Percentiles rank a stretch among this genome's conserved stretches.
phyloP scores from a whole-genome alignment of 306 rosid genomes.

The Dalbergia cultrata region DNA sequence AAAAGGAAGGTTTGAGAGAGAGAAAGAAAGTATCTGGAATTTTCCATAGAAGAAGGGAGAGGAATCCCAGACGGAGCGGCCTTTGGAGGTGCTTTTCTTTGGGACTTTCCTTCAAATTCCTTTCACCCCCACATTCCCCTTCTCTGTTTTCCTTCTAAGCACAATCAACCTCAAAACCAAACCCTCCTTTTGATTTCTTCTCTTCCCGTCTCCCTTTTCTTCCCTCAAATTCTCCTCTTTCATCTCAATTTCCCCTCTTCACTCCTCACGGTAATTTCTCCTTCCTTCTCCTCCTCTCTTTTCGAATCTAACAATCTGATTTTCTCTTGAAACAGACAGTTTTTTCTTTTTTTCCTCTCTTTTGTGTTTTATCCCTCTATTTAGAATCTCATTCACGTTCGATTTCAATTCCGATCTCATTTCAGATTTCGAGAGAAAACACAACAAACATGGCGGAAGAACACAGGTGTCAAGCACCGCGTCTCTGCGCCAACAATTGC shows the following conservation, averaged over 20 bases:
- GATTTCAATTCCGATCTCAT: neutral
- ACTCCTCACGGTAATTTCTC: constrained; percentile 3
- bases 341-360: neutral
- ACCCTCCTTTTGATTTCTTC: neutral
- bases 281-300: neutral
- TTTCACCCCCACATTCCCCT: constrained; percentile 13
- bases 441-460: constrained; percentile 79
- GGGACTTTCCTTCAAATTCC: constrained; percentile 28
- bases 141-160: constrained; percentile 27
- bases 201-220: constrained; percentile 12
- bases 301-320: neutral
- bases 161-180: neutral
- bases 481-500: constrained; percentile 80
- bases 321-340: neutral
- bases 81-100: constrained; percentile 38
- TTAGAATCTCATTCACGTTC: neutral
- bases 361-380: neutral
- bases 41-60: constrained; percentile 51
- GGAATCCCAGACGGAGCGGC: constrained; percentile 47
- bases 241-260: neutral
- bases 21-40: constrained; percentile 47
- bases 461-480: constrained; percentile 80
- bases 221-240: constrained; percentile 10
- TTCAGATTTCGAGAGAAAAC: constrained; percentile 15
- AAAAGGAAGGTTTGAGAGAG: neutral